A percentile compares a stretch with the other conserved stretches of the same genome.
Evolutionary conservation across 345 rosid species (phyloP).

Genomic region (Trapa bicornis): DNA sequence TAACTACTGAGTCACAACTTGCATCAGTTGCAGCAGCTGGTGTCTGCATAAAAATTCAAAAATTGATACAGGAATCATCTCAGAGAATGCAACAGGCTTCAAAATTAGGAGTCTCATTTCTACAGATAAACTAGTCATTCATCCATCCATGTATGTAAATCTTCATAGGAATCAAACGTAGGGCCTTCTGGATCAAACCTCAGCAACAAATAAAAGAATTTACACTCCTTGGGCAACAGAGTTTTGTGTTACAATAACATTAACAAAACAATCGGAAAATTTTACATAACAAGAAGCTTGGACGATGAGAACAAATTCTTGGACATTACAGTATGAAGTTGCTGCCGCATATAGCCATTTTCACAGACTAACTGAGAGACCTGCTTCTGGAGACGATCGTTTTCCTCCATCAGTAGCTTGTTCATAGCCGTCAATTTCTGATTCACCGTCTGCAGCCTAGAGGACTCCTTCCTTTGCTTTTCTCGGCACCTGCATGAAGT

Average conservation of each 20-base stretch:
- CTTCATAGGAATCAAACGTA: background rate
- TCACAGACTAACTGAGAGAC: conserved; percentile 94
- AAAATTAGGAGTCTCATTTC: background rate
- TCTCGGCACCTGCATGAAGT: conserved; percentile 75
- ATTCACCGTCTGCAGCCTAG: conserved; percentile 87
- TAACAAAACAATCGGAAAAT: background rate
- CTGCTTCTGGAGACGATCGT: conserved; percentile 94
- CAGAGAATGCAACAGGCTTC: background rate
- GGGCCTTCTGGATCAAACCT: background rate
- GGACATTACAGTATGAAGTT: conserved; percentile 50
- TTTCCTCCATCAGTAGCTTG: conserved; percentile 96
- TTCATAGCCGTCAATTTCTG: conserved; percentile 94
- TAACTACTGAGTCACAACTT: conserved; percentile 91
- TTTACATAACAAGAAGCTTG: background rate
- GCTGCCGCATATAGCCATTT: conserved; percentile 84
- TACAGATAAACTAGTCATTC: background rate
- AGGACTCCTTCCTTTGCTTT: conserved; percentile 95
- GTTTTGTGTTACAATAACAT: background rate
- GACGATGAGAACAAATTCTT: background rate
- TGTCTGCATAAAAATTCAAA: conserved; percentile 28
- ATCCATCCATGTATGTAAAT: background rate
- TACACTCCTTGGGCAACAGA: background rate
- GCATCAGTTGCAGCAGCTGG: conserved; percentile 66
- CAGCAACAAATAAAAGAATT: background rate
- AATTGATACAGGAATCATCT: background rate